phyloP scores from a whole-genome alignment of 768 basidiomycete species.

The Collybiopsis confluens region DNA sequence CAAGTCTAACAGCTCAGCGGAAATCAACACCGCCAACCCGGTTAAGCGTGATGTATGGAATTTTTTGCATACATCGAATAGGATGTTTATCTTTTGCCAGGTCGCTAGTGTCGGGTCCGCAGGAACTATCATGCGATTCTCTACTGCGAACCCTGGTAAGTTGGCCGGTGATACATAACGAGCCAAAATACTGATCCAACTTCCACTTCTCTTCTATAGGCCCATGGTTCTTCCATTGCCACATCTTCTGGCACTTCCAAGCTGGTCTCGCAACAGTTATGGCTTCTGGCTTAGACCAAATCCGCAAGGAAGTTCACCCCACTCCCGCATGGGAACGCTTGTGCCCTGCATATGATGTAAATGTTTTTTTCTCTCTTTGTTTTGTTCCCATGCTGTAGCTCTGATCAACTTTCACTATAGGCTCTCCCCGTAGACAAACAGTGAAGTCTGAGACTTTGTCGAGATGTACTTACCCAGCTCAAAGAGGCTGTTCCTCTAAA shows the following conservation, averaged over 20 bases:
- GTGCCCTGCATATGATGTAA: slow-evolving; percentile 20
- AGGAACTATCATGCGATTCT: slow-evolving; percentile 41
- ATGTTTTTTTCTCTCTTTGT: neutral
- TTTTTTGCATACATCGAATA: neutral
- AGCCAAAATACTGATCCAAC: neutral
- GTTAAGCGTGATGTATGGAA: slow-evolving; percentile 25
- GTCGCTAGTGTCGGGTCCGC: slow-evolving; percentile 14
- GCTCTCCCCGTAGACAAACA: too few species aligned
- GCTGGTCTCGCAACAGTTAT: slow-evolving; percentile 40
- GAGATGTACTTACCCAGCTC: too few species aligned
- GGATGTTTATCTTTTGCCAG: neutral
- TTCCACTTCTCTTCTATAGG: slow-evolving; percentile 10
- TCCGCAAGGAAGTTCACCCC: slow-evolving; percentile 12
- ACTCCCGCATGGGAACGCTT: slow-evolving; percentile 18
- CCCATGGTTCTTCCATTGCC: slow-evolving; percentile 27
- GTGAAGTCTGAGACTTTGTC: too few species aligned
- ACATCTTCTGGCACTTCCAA: slow-evolving; percentile 36
- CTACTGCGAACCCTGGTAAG: slow-evolving; percentile 49
- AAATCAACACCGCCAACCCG: slow-evolving; percentile 44
- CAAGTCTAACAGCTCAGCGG: slow-evolving; percentile 27
- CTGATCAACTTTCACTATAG: too few species aligned
- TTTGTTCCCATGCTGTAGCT: neutral
- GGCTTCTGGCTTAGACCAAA: slow-evolving; percentile 23
- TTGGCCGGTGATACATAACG: neutral
- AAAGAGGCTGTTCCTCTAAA: too few species aligned